phyloP scores from a whole-genome alignment of 1,284 basidiomycete species.

The Irpex lacteus region DNA sequence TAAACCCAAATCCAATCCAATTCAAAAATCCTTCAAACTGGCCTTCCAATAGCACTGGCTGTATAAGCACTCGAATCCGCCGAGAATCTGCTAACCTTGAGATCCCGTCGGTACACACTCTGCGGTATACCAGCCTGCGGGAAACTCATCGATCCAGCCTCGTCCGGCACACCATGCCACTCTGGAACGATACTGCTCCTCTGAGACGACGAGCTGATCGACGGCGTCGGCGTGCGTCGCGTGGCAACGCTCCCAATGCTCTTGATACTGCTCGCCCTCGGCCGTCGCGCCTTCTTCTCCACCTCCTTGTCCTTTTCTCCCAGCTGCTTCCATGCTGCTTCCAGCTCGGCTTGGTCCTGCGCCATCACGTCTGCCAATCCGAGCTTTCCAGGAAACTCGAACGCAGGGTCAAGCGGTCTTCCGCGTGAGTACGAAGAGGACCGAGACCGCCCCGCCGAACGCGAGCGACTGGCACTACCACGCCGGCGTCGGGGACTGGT shows the following conservation, averaged over 20 bases:
- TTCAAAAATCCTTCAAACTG: background rate
- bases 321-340: constrained; percentile 4
- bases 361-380: background rate
- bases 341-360: constrained; percentile 7
- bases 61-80: background rate
- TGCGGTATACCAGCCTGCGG: background rate
- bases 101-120: background rate
- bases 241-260: constrained; percentile 39
- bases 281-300: background rate
- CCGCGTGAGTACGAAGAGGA: background rate
- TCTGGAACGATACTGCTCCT: constrained; percentile 20
- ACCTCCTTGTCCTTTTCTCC: background rate
- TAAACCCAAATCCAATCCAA: background rate
- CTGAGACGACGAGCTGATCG: constrained; percentile 9
- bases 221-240: constrained; percentile 32
- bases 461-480: background rate
- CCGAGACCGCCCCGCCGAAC: background rate
- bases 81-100: background rate
- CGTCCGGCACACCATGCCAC: constrained; percentile 10
- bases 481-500: background rate
- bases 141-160: background rate
- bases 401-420: background rate
- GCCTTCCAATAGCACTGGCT: background rate
- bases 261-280: constrained; percentile 29
- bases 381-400: background rate